Conservation (phyloP, 495 filamentous ascomycete genomes). For the Penicillium subrubescens region DNA sequence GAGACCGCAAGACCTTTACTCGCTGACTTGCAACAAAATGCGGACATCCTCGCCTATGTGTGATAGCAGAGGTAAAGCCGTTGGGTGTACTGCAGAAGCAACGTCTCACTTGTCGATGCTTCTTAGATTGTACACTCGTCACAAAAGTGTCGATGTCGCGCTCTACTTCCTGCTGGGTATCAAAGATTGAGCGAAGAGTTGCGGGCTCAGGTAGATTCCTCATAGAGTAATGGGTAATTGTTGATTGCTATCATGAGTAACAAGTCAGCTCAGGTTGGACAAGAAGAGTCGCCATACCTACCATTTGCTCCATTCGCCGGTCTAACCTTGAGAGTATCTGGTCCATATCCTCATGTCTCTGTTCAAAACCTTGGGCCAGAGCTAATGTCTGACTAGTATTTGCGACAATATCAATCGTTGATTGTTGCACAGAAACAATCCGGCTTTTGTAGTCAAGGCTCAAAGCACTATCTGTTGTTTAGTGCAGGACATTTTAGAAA, state of each 20-base stretch:
- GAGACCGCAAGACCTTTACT: neutral
- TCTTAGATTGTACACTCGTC: neutral
- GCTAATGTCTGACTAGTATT: neutral
- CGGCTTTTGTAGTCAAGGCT: neutral
- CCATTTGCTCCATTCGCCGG: neutral
- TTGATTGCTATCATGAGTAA: neutral
- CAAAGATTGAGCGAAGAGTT: neutral
- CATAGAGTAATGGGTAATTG: neutral
- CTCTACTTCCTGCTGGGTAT: neutral
- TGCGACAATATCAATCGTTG: neutral
- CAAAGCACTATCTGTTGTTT: neutral
- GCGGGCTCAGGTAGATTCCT: neutral
- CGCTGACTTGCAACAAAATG: neutral
- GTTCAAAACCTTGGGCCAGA: neutral
- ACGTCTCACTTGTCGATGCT: neutral
- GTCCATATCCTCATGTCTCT: neutral
- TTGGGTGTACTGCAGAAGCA: neutral
- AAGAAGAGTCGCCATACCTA: neutral
- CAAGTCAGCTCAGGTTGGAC: neutral
- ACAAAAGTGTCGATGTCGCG: neutral
- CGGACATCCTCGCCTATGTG: neutral
- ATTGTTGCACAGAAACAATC: neutral
- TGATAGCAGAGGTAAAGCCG: neutral
- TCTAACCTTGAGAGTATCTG: neutral
- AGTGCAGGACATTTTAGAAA: neutral